Evolutionary conservation across 1,284 basidiomycete species (phyloP).

Genomic region (Coniophora puteana): DNA sequence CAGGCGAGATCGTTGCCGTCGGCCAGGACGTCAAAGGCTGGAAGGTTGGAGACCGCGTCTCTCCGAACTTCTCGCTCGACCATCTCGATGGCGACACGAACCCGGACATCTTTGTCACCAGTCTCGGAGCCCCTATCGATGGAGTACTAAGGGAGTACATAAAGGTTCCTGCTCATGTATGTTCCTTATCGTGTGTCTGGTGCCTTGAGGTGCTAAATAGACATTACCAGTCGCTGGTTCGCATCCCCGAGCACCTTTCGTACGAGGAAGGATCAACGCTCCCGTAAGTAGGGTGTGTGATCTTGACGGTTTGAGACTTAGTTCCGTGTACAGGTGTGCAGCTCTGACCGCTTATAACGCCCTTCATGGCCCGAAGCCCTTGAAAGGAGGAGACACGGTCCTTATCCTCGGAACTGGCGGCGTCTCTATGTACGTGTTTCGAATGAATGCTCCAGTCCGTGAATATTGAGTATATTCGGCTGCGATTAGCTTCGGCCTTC

Average conservation of each 20-base stretch:
- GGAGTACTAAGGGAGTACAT: constrained; percentile 57
- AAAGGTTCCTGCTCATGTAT: constrained; percentile 40
- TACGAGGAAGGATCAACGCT: constrained; percentile 51
- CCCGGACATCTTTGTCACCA: constrained; percentile 24
- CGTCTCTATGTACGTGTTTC: constrained; percentile 45
- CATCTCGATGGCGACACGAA: constrained; percentile 39
- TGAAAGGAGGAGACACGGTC: constrained; percentile 46
- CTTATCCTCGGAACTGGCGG: constrained; percentile 58
- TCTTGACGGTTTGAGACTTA: background rate
- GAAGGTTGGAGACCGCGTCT: constrained; percentile 55
- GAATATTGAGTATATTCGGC: too few species aligned
- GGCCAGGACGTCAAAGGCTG: constrained; percentile 49
- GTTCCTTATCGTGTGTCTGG: constrained; percentile 10
- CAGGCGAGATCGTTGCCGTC: constrained; percentile 55
- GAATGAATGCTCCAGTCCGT: too few species aligned
- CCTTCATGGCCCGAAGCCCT: constrained; percentile 36
- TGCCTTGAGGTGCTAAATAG: background rate
- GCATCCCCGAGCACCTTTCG: constrained; percentile 41
- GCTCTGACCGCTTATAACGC: constrained; percentile 52
- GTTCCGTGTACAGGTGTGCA: constrained; percentile 33
- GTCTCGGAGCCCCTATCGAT: constrained; percentile 44
- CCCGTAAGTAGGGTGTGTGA: constrained; percentile 32
- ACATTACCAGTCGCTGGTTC: constrained; percentile 34
- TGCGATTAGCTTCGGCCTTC: constrained; percentile 40
- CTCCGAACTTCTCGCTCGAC: constrained; percentile 38